Conservation (phyloP, 176 grass and related monocot species). For the Zea luxurians region DNA sequence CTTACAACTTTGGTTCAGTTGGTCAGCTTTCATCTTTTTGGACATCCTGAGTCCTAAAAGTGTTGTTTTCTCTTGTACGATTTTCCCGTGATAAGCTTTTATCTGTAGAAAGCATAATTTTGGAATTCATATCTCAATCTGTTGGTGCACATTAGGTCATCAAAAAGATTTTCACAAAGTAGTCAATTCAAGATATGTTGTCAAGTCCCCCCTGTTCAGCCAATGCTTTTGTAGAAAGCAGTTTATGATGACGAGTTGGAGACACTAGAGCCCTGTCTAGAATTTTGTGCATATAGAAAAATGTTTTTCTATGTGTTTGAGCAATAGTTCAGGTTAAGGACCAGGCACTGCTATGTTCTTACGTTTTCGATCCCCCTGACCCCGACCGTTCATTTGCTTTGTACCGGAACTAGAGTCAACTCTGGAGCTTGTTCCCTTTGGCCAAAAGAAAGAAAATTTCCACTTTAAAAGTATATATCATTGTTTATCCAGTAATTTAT, state of each 20-base stretch:
- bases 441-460: neutral
- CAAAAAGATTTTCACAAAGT: neutral
- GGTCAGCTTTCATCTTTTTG: neutral
- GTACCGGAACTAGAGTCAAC: neutral
- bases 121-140: neutral
- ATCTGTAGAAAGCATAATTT: constrained; percentile 8
- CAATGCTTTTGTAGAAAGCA: neutral
- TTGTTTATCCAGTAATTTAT: neutral
- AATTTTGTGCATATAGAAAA: constrained; percentile 8
- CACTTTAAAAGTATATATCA: neutral
- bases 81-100: constrained; percentile 12
- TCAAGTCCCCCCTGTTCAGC: neutral
- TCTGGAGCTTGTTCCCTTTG: neutral
- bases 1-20: neutral
- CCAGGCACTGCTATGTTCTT: neutral
- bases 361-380: neutral
- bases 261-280: neutral
- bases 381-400: neutral
- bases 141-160: neutral
- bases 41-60: neutral
- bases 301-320: neutral
- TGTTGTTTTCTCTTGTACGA: neutral
- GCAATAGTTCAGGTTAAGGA: neutral
- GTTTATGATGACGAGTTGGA: neutral
- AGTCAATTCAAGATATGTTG: neutral